These are phyloP conservation scores for Allomyces arbusculus DNA, from an alignment of 192 early-diverging fungal species.

Conservation along the genomic window DNA sequence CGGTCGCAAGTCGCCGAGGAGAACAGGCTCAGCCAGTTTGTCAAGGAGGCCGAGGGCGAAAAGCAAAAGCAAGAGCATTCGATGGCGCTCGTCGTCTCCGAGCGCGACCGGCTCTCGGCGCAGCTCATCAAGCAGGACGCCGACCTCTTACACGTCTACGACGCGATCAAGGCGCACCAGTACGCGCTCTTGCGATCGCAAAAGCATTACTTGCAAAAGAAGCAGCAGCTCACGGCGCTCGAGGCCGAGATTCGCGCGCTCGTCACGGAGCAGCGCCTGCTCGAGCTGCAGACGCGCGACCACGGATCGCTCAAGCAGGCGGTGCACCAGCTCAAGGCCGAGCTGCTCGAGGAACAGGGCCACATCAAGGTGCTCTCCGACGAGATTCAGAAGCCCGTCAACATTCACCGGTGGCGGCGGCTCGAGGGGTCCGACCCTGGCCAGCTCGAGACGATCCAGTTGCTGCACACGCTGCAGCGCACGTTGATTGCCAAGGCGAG, in stretches of 20 bases:
- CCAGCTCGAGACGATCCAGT: constrained; percentile 30
- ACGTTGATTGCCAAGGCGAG: constrained; percentile 33
- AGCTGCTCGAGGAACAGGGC: constrained; percentile 19
- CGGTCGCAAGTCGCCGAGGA: constrained; percentile 27
- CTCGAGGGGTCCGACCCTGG: constrained; percentile 38
- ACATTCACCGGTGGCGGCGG: constrained; percentile 42
- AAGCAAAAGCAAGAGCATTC: constrained; percentile 34
- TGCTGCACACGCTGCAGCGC: constrained; percentile 34
- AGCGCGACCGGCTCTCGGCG: constrained; percentile 31
- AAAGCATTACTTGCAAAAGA: constrained; percentile 18
- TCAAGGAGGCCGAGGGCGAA: constrained; percentile 41
- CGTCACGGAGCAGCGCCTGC: constrained; percentile 9
- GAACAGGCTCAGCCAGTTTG: constrained; percentile 35
- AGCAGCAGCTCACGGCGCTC: constrained; percentile 4
- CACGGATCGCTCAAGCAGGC: constrained; percentile 10
- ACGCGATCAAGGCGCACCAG: constrained; percentile 28
- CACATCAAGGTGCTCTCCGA: constrained; percentile 38
- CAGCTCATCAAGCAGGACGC: constrained; percentile 35
- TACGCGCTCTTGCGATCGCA: constrained; percentile 24
- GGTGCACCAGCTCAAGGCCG: constrained; percentile 8
- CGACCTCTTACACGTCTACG: constrained; percentile 33
- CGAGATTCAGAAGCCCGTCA: constrained; percentile 35
- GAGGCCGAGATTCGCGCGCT: constrained; percentile 7
- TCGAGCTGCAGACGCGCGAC: constrained; percentile 4
- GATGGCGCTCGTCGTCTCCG: constrained; percentile 27